phyloP scores from a whole-genome alignment of 2,329 filamentous ascomycete species.

The Paecilomyces formosus region DNA sequence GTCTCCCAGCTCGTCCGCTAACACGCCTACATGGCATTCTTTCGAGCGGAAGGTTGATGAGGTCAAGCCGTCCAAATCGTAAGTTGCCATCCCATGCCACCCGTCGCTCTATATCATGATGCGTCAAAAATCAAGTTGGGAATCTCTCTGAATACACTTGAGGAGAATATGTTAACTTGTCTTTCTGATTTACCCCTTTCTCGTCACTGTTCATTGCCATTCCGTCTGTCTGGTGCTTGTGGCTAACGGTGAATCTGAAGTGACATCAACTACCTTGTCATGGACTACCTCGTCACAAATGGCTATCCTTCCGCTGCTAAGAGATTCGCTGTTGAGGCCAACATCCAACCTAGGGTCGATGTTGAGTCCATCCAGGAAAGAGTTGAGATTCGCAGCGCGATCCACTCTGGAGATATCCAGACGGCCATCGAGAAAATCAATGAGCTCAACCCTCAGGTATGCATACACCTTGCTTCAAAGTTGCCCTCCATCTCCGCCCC shows the following conservation, averaged over 20 bases:
- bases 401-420: conserved; percentile 79
- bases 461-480: conserved; percentile 24
- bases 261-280: conserved; percentile 89
- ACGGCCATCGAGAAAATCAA: conserved; percentile 81
- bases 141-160: conserved; percentile 99
- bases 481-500: conserved; percentile 7
- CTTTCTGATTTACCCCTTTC: conserved; percentile 49
- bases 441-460: conserved; percentile 83
- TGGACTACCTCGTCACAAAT: conserved; percentile 95
- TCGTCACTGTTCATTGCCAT: conserved; percentile 1
- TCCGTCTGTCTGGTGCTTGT: background rate
- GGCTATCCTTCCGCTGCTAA: conserved; percentile 88
- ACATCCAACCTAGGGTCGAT: conserved; percentile 67
- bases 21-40: conserved; percentile 61
- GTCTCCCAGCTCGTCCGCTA: conserved; percentile 64
- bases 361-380: conserved; percentile 66
- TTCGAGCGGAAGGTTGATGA: conserved; percentile 80
- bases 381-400: conserved; percentile 75
- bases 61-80: conserved; percentile 85
- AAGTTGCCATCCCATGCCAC: conserved; percentile 35
- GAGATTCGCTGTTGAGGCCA: conserved; percentile 90
- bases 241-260: conserved; percentile 44
- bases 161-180: conserved; percentile 84
- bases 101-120: conserved; percentile 57
- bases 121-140: conserved; percentile 81